Percentiles rank a stretch among this genome's conserved stretches.
phyloP scores from a whole-genome alignment of 345 rosid genomes.

The Arabidopsis suecica region DNA sequence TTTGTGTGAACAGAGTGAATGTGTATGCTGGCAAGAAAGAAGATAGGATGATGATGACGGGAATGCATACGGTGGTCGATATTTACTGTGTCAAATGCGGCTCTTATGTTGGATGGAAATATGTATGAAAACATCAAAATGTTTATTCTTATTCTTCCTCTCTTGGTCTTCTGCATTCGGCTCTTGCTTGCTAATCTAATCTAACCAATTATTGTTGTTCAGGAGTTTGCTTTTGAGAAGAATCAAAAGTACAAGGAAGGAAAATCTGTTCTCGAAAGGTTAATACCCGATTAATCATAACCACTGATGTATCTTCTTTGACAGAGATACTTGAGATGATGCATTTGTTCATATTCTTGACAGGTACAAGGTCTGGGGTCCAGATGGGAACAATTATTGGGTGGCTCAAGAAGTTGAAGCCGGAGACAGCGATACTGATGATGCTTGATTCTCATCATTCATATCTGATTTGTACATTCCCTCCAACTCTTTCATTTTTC shows the following conservation, averaged over 20 bases:
- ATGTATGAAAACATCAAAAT: constrained; percentile 48
- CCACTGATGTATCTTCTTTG: neutral
- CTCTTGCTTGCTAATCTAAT: constrained; percentile 27
- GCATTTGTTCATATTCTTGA: constrained; percentile 38
- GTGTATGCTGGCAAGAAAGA: constrained; percentile 73
- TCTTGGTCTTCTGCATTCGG: constrained; percentile 42
- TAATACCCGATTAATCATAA: neutral
- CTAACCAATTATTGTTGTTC: constrained; percentile 5
- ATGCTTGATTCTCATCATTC: constrained; percentile 54
- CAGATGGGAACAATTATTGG: constrained; percentile 65
- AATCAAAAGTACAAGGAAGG: constrained; percentile 84
- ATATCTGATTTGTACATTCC: constrained; percentile 43
- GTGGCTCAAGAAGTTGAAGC: constrained; percentile 67
- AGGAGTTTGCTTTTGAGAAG: constrained; percentile 75
- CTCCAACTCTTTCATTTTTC: neutral
- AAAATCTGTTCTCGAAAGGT: constrained; percentile 79
- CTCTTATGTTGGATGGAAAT: constrained; percentile 86
- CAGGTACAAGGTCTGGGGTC: constrained; percentile 74
- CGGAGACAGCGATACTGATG: constrained; percentile 89
- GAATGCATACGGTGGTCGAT: constrained; percentile 89
- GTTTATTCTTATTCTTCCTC: constrained; percentile 43
- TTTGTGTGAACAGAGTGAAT: constrained; percentile 60
- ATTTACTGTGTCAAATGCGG: constrained; percentile 87
- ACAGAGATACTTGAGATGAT: constrained; percentile 49
- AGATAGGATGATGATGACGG: constrained; percentile 88